Evolutionary conservation across 2,329 filamentous ascomycete species (phyloP).

Genomic region (Fusarium siculi): DNA sequence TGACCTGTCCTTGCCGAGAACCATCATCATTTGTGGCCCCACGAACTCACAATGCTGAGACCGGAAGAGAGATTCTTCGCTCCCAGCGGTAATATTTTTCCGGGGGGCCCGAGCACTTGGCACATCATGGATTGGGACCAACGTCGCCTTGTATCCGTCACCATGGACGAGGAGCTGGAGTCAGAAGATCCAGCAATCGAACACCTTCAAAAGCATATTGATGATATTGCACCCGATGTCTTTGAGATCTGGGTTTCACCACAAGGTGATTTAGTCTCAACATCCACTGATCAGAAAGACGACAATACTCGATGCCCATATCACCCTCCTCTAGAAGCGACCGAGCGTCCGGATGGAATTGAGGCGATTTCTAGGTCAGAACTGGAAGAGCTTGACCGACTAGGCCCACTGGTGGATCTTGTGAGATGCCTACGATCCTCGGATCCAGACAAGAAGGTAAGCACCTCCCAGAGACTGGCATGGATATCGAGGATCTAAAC

Average conservation of each 20-base stretch:
- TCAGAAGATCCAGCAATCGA: slow-evolving; percentile 35
- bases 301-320: slow-evolving; percentile 43
- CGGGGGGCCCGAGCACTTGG: slow-evolving; percentile 41
- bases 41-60: background rate
- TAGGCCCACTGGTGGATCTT: slow-evolving; percentile 44
- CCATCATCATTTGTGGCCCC: no score
- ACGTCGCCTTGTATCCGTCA: slow-evolving; percentile 44
- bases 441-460: background rate
- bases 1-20: no score
- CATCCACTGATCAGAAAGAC: slow-evolving; percentile 40
- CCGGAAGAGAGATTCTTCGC: background rate
- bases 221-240: slow-evolving; percentile 29
- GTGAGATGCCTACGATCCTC: slow-evolving; percentile 6
- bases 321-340: slow-evolving; percentile 38
- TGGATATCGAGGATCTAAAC: rapidly evolving
- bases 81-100: background rate
- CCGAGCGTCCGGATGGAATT: slow-evolving; percentile 31
- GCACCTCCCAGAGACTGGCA: background rate
- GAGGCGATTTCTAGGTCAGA: slow-evolving; percentile 35
- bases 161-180: slow-evolving; percentile 43
- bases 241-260: slow-evolving; percentile 39
- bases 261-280: slow-evolving; percentile 35
- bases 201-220: slow-evolving; percentile 39
- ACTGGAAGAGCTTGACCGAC: slow-evolving; percentile 46
- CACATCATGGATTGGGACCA: slow-evolving; percentile 41